Evolutionary conservation across 2,329 filamentous ascomycete genomes (phyloP).

Genomic region (Pseudogymnoascus sp.): DNA sequence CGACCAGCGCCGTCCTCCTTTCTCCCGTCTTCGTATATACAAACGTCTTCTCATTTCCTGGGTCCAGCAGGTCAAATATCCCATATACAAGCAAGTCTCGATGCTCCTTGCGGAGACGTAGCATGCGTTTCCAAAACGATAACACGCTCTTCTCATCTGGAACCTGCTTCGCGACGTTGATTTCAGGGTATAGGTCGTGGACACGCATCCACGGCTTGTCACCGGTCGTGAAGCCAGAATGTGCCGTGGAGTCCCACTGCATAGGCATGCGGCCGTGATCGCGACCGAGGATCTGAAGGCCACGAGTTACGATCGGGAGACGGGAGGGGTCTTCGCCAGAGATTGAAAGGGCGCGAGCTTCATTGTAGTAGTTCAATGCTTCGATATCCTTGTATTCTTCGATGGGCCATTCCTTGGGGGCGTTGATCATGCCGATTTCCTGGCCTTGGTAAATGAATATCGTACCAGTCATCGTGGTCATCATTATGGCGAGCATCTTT

Average conservation of each 20-base stretch:
- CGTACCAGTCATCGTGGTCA: conserved; percentile 44
- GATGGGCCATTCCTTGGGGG: conserved; percentile 45
- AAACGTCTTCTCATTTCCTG: conserved; percentile 38
- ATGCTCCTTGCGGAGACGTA: conserved; percentile 38
- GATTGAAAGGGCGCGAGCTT: conserved; percentile 39
- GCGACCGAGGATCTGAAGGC: conserved; percentile 51
- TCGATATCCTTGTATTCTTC: conserved; percentile 43
- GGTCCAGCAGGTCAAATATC: conserved; percentile 44
- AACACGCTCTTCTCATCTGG: conserved; percentile 20
- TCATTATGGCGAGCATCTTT: conserved; percentile 46
- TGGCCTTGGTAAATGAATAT: conserved; percentile 53
- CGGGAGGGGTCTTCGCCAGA: conserved; percentile 16
- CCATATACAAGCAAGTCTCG: conserved; percentile 54
- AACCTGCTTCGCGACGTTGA: conserved; percentile 51
- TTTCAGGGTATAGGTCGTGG: conserved; percentile 42
- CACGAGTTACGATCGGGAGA: conserved; percentile 14
- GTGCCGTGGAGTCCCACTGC: conserved; percentile 50
- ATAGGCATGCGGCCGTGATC: conserved; percentile 63
- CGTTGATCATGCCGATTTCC: conserved; percentile 51
- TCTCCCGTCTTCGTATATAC: conserved; percentile 35
- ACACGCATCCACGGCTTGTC: conserved; percentile 53
- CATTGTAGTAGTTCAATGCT: conserved; percentile 40
- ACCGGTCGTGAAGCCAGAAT: conserved; percentile 54
- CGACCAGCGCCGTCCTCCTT: conserved; percentile 32
- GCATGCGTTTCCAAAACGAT: conserved; percentile 26